Percentiles rank a stretch among this genome's conserved stretches.
Conservation (phyloP, 148 eudicot species). For the Salicornia ramosissima region DNA sequence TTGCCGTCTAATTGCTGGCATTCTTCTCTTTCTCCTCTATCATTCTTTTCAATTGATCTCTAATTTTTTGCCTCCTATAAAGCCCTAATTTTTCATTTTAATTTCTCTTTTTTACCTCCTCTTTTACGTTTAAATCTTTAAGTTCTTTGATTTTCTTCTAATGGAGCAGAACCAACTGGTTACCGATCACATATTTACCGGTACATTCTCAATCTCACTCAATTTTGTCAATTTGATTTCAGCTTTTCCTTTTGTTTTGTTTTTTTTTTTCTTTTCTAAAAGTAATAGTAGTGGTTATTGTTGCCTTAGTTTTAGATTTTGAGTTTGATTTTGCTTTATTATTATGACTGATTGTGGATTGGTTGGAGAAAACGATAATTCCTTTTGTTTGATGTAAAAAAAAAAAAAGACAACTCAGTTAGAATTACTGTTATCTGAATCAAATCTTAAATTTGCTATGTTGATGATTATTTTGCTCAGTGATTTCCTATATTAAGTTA, state of each 20-base stretch:
- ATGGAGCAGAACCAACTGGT: too few relatives aligned
- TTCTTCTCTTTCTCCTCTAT: too few relatives aligned
- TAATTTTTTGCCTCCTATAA: too few relatives aligned
- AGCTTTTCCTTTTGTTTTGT: too few relatives aligned
- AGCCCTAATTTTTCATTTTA: too few relatives aligned
- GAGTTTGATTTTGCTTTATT: too few relatives aligned
- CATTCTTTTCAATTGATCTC: too few relatives aligned
- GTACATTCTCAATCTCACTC: conserved; percentile 11
- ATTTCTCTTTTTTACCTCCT: background rate
- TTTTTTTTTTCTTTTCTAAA: background rate
- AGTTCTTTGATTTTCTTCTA: background rate
- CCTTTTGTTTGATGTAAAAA: too few relatives aligned
- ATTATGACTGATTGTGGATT: background rate
- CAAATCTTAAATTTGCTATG: background rate
- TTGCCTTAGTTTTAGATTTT: background rate
- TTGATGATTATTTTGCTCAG: background rate
- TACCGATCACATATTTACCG: conserved; percentile 20
- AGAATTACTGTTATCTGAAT: background rate
- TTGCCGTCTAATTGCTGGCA: too few relatives aligned
- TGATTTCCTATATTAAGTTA: background rate
- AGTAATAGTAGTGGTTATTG: background rate
- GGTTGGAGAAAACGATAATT: background rate
- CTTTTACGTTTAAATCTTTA: background rate
- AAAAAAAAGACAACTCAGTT: background rate
- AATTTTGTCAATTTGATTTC: too few relatives aligned